These are phyloP conservation scores for Coniophora puteana DNA, from an alignment of 1,284 basidiomycete genomes.

Conservation along the genomic window DNA sequence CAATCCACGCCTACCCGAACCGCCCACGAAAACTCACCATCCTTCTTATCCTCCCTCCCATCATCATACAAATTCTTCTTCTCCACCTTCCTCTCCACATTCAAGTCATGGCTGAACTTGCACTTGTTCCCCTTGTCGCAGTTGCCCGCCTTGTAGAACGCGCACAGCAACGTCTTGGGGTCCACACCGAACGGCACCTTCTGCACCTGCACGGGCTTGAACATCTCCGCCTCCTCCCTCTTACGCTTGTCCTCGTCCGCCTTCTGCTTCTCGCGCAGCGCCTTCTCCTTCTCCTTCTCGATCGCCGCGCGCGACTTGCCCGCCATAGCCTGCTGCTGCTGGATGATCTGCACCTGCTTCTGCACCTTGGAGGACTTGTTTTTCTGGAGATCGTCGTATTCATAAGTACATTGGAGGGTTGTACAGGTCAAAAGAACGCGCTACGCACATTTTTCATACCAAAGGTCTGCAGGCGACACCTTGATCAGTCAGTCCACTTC, in stretches of 20 bases:
- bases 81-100: constrained; percentile 89
- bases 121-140: constrained; percentile 92
- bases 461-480: constrained; percentile 61
- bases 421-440: constrained; percentile 5
- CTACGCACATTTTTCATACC: constrained; percentile 85
- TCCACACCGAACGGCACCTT: constrained; percentile 96
- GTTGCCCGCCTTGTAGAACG: constrained; percentile 83
- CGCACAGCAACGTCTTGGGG: constrained; percentile 89
- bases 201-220: constrained; percentile 76
- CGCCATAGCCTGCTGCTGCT: constrained; percentile 66
- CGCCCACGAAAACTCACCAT: constrained; percentile 45
- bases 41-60: constrained; percentile 74
- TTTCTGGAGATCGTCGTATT: constrained; percentile 53
- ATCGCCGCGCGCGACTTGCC: constrained; percentile 78
- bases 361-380: constrained; percentile 94
- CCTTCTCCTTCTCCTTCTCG: constrained; percentile 85
- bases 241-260: constrained; percentile 79
- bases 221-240: constrained; percentile 82
- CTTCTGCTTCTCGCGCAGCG: constrained; percentile 73
- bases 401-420: constrained; percentile 6
- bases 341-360: constrained; percentile 75
- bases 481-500: constrained; percentile 27
- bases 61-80: constrained; percentile 98
- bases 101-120: constrained; percentile 93
- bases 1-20: constrained; percentile 2